These are phyloP conservation scores for Termitomyces sp. DNA, from an alignment of 768 basidiomycete genomes.

Conservation along the genomic window DNA sequence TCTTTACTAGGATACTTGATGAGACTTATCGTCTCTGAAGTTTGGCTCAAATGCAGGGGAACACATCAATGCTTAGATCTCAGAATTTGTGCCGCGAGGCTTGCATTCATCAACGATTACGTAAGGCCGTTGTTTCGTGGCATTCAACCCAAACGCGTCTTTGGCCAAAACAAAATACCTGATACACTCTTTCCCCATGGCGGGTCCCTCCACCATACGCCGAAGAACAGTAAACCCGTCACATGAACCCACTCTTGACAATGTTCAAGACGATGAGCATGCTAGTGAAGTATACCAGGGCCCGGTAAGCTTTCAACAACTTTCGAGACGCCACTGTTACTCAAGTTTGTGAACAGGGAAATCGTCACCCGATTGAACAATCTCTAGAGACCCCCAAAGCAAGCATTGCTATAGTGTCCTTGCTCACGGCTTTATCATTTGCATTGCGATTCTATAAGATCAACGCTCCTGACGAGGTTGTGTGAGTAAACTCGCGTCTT, in stretches of 20 bases:
- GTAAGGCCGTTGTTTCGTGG: constrained; percentile 14
- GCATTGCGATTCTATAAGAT: constrained; percentile 91
- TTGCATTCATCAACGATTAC: neutral
- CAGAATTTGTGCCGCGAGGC: neutral
- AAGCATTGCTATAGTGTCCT: constrained; percentile 55
- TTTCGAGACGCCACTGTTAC: neutral
- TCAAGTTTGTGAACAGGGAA: constrained; percentile 30
- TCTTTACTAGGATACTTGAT: no score
- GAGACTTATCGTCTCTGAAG: neutral
- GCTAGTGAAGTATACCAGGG: constrained; percentile 42
- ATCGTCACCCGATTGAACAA: constrained; percentile 56
- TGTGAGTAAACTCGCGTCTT: constrained; percentile 46
- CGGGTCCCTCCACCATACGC: constrained; percentile 13
- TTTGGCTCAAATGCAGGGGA: neutral
- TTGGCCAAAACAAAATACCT: neutral
- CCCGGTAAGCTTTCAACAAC: constrained; percentile 31
- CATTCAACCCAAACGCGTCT: constrained; percentile 6
- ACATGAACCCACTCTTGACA: constrained; percentile 18
- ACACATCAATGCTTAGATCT: neutral
- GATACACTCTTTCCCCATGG: constrained; percentile 12
- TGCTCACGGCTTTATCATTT: constrained; percentile 73
- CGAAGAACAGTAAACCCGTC: constrained; percentile 8
- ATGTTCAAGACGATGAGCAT: constrained; percentile 49
- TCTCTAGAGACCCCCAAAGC: constrained; percentile 57
- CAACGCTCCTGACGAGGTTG: constrained; percentile 90